Conservation (phyloP, 164 flowering plant species). For the Piper betle region DNA sequence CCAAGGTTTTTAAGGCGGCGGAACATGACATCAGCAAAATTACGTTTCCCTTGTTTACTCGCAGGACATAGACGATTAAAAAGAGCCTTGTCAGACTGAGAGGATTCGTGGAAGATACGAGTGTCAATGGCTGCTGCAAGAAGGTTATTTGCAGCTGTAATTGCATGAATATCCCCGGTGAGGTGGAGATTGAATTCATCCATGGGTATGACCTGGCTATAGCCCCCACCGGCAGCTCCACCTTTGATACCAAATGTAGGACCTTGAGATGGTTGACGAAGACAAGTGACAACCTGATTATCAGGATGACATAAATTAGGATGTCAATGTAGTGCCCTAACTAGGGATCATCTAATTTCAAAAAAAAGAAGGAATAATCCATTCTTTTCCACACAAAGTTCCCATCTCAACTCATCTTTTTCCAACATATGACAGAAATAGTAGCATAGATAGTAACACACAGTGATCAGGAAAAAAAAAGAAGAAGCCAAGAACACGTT, state of each 20-base stretch:
- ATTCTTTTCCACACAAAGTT: too few relatives aligned
- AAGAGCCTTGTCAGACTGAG: constrained; percentile 90
- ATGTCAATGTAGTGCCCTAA: neutral
- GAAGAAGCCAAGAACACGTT: too few relatives aligned
- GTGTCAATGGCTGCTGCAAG: constrained; percentile 98
- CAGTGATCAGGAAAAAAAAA: too few relatives aligned
- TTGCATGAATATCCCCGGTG: constrained; percentile 98
- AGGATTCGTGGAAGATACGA: constrained; percentile 77
- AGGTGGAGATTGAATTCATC: constrained; percentile 96
- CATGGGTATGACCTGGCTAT: constrained; percentile 98
- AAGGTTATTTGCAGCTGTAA: constrained; percentile 98
- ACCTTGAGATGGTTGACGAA: constrained; percentile 99
- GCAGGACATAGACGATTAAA: constrained; percentile 83
- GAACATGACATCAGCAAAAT: constrained; percentile 68
- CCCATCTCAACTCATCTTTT: too few relatives aligned
- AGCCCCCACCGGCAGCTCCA: constrained; percentile 99
- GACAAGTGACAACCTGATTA: constrained; percentile 78
- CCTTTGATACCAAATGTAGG: constrained; percentile 99
- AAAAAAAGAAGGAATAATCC: too few relatives aligned
- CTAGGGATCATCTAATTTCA: too few relatives aligned
- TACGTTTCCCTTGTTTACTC: constrained; percentile 70
- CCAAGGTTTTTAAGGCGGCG: constrained; percentile 83
- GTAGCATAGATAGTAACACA: too few relatives aligned
- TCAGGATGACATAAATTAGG: neutral
- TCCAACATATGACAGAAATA: too few relatives aligned